These are phyloP conservation scores for Euphorbia peplus DNA, from an alignment of 345 rosid species.

Conservation along the genomic window DNA sequence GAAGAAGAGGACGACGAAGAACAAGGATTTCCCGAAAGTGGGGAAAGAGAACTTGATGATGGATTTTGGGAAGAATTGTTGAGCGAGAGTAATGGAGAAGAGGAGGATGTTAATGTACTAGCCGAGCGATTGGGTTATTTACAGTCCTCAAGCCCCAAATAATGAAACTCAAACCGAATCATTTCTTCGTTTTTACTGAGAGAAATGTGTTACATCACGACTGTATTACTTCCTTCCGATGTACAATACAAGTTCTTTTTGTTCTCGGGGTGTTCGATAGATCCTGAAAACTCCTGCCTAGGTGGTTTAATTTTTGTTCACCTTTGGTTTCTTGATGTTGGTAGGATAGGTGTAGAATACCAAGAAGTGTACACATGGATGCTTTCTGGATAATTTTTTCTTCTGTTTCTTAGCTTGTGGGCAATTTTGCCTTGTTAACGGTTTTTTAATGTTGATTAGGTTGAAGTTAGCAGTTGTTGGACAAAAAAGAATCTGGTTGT, in stretches of 20 bases:
- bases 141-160: constrained; percentile 43
- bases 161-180: constrained; percentile 1
- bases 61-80: constrained; percentile 56
- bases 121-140: constrained; percentile 49
- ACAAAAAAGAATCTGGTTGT: constrained; percentile 28
- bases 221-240: no score
- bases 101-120: constrained; percentile 45
- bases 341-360: constrained; percentile 31
- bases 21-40: constrained; percentile 6
- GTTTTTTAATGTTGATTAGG: constrained; percentile 35
- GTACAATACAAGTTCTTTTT: no score
- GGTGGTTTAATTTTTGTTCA: no score
- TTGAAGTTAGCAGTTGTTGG: constrained; percentile 32
- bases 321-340: constrained; percentile 30
- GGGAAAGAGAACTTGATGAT: constrained; percentile 34
- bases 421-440: not conserved
- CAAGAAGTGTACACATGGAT: constrained; percentile 24
- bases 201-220: no score
- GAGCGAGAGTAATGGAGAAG: constrained; percentile 33
- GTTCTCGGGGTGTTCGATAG: no score
- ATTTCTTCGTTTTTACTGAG: no score
- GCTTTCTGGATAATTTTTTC: not conserved
- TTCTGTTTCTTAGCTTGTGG: not conserved
- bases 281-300: no score
- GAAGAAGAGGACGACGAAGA: constrained; percentile 27